Conservation (phyloP, 495 filamentous ascomycete genomes). For the Penicillium subrubescens region DNA sequence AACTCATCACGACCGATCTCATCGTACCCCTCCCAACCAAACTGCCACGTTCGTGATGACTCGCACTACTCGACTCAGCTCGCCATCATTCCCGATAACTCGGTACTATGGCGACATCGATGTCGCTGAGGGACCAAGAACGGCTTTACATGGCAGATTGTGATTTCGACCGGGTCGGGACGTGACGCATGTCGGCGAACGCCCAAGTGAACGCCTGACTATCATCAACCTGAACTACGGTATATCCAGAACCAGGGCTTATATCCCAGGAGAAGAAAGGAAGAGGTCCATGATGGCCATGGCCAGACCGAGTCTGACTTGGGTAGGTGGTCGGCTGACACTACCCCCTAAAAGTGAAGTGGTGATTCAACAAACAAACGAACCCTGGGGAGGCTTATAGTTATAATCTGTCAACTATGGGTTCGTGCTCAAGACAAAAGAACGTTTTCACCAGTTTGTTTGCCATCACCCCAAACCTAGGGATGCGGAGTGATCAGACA, state of each 20-base stretch:
- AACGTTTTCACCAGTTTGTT: background rate
- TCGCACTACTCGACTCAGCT: background rate
- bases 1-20: background rate
- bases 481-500: background rate
- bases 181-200: no score
- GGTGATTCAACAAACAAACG: no score
- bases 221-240: background rate
- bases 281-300: background rate
- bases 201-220: background rate
- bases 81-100: no score
- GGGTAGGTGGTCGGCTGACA: background rate
- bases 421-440: background rate
- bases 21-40: background rate
- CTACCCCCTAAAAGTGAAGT: background rate
- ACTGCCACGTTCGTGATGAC: background rate
- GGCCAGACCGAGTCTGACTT: background rate
- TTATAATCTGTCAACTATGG: no score
- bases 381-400: no score
- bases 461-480: background rate
- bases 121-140: background rate
- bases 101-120: background rate
- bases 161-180: background rate
- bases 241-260: background rate
- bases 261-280: no score
- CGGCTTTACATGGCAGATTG: background rate